Evolutionary conservation across 148 eudicot genomes (phyloP), one percentile per base, ranked within the genome.

Genomic region (Rhododendron griersonianum): DNA sequence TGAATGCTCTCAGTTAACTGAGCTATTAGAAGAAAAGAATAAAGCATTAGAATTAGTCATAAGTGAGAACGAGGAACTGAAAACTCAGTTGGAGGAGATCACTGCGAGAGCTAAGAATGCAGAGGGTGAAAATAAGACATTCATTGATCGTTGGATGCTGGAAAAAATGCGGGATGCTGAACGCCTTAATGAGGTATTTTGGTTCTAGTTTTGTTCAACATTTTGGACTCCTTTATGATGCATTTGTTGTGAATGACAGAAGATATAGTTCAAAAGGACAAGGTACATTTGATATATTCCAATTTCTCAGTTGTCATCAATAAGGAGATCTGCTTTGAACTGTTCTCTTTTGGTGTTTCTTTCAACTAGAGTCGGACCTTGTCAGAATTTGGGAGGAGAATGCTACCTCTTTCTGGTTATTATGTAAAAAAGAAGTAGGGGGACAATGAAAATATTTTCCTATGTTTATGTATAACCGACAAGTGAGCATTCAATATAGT

Each of bases 161-260:
- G 94, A 93, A 90, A 97, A 97, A 87, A 97, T 97, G 99, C 92
- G 95, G 90, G 98, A 97, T 91, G 99, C 99, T 78, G 98, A 95
- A 87, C 93, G 94, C 77, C 87, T 97, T 53, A 97, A 97, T 90
- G 99, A 97, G 96, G 99, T 97, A 91, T 41, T 19, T 59, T 19
- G 33, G 75, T 59, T 18, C 30, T 69, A 51, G 21, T 63, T 2
- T 86, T 11, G 44, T 78, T 76, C 37, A 50, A 18, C 33, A 74
- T 75, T 50, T 53, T 73, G 47, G 65, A 84, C 48, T 10, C 35
- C 47, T 14, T 48, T 71, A 33, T 8, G 11, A 33, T 23, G n/a
- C 41, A 28, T 15, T 80, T 47, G 11, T 80, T 51, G 14, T 16
- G 2, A 50, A 6, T 15, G 41, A 78, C 39, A 28, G 47, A 74